These are phyloP conservation scores for Pseudodiploospora longispora DNA, from an alignment of 2,329 filamentous ascomycete genomes.

Conservation along the genomic window DNA sequence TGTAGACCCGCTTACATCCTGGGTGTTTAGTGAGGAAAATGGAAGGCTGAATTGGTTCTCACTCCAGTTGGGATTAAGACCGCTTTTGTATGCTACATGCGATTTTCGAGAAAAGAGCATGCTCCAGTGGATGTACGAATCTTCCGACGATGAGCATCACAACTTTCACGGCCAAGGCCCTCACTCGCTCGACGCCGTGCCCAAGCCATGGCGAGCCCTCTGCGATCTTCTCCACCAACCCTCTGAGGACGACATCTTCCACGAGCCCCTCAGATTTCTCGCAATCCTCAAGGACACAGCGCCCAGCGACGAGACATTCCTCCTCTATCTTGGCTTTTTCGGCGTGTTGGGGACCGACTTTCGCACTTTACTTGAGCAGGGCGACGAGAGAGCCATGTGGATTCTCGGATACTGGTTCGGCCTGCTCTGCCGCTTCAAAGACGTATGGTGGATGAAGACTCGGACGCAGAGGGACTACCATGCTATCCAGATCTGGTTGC, in stretches of 20 bases:
- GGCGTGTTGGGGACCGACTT: constrained; percentile 14
- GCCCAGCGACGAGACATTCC: background rate
- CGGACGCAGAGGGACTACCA: constrained; percentile 11
- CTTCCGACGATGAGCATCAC: constrained; percentile 9
- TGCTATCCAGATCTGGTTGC: constrained; percentile 13
- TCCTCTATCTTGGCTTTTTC: constrained; percentile 15
- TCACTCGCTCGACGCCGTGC: no score
- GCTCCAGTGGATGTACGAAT: constrained; percentile 10
- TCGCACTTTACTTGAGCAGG: constrained; percentile 10
- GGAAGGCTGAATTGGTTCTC: constrained; percentile 15
- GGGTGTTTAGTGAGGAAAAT: constrained; percentile 12
- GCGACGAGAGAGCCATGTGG: constrained; percentile 16
- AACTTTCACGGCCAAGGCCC: constrained; percentile 6
- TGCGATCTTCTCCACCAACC: no score
- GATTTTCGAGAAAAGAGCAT: constrained; percentile 12
- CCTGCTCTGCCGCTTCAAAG: constrained; percentile 12
- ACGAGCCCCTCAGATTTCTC: no score
- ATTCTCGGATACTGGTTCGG: constrained; percentile 18
- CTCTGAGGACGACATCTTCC: no score
- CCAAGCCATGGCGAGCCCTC: no score
- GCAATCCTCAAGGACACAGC: no score
- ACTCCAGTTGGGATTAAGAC: constrained; percentile 15
- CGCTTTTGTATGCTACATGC: constrained; percentile 13
- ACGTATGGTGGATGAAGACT: constrained; percentile 16
- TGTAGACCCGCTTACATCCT: constrained; percentile 10